A percentile compares a stretch with the other conserved stretches of the same genome.
These are phyloP conservation scores for Claviceps purpurea DNA, from an alignment of 2,329 filamentous ascomycete species.

Conservation along the genomic window DNA sequence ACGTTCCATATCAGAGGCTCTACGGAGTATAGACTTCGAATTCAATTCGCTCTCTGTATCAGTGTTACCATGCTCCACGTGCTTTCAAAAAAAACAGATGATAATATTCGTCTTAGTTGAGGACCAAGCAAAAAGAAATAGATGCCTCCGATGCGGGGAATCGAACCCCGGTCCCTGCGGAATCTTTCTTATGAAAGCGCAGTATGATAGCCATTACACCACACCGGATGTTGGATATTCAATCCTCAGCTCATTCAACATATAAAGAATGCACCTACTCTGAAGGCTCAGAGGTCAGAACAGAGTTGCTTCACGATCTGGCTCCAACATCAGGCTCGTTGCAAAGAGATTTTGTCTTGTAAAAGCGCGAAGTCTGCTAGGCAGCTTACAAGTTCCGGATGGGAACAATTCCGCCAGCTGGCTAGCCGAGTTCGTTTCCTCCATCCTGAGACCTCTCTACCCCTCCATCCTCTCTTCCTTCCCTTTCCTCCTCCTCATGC, in stretches of 20 bases:
- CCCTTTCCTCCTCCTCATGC: not conserved
- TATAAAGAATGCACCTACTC: not conserved
- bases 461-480: too few relatives aligned
- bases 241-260: rapidly evolving
- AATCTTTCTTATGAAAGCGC: slow-evolving; percentile 4
- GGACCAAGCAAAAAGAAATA: not conserved
- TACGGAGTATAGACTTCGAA: too few relatives aligned
- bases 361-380: too few relatives aligned
- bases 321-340: too few relatives aligned
- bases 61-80: too few relatives aligned
- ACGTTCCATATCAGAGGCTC: too few relatives aligned
- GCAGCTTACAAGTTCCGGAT: too few relatives aligned
- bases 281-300: not conserved
- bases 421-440: not conserved
- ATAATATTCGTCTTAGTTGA: not conserved
- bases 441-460: too few relatives aligned
- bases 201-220: slow-evolving; percentile 10
- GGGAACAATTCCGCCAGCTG: too few relatives aligned
- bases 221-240: slow-evolving; percentile 4
- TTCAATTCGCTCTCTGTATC: too few relatives aligned
- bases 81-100: not conserved
- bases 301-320: not conserved
- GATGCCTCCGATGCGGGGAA: slow-evolving; percentile 7
- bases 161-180: slow-evolving; percentile 9
- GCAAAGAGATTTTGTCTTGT: not conserved